Conservation (phyloP, 75 land plant genomes). For the Chamaecyparis obtusa region DNA sequence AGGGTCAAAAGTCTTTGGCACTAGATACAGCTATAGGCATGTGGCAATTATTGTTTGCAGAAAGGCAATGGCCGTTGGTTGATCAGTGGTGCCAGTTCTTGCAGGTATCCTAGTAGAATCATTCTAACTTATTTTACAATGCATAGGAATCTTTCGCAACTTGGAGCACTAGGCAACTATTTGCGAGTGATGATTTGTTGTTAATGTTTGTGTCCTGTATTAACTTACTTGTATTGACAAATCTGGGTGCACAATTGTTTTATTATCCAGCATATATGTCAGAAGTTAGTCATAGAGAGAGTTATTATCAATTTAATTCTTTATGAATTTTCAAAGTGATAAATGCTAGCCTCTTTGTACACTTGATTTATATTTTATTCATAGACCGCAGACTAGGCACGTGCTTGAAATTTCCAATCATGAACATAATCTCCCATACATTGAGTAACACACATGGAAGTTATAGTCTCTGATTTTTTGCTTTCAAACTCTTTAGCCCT, state of each 20-base stretch:
- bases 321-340: background rate
- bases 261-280: background rate
- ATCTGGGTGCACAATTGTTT: background rate
- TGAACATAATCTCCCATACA: too few relatives aligned
- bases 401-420: background rate
- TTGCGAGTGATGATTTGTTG: background rate
- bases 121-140: background rate
- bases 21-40: constrained; percentile 94
- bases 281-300: background rate
- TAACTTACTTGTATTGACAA: background rate
- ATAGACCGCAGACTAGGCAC: background rate
- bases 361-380: background rate
- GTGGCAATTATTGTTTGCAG: constrained; percentile 97
- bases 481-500: too few relatives aligned
- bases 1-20: constrained; percentile 98
- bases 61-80: constrained; percentile 82
- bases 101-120: constrained; percentile 43
- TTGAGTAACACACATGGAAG: too few relatives aligned
- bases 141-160: background rate
- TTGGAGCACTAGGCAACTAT: background rate
- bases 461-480: too few relatives aligned
- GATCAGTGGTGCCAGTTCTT: constrained; percentile 96
- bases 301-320: background rate
- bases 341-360: background rate
- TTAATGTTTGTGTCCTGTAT: background rate